phyloP scores from a whole-genome alignment of 2,329 filamentous ascomycete genomes.

The Calonectria naviculata region DNA sequence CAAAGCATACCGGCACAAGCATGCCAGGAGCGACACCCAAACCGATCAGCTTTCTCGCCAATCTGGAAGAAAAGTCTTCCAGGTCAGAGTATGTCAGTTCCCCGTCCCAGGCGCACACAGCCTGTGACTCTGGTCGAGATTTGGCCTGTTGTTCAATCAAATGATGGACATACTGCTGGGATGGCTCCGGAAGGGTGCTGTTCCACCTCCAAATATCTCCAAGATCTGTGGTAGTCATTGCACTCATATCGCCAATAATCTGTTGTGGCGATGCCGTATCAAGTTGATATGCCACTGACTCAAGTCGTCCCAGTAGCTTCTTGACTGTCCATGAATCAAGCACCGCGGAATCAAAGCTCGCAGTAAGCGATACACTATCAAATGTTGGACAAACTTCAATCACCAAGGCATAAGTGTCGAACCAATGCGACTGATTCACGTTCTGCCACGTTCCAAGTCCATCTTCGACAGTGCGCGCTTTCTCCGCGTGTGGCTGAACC shows the following conservation, averaged over 20 bases:
- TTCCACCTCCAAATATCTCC: constrained; percentile 29
- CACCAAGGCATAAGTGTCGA: constrained; percentile 10
- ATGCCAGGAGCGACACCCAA: constrained; percentile 39
- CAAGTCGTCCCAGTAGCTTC: neutral
- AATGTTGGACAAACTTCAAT: constrained; percentile 4
- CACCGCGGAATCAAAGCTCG: constrained; percentile 11
- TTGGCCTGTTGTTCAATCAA: constrained; percentile 17
- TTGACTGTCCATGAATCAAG: constrained; percentile 1
- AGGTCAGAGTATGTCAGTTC: constrained; percentile 53
- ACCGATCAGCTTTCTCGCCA: constrained; percentile 49
- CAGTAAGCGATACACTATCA: neutral
- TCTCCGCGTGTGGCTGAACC: neutral
- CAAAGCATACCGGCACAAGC: constrained; percentile 28
- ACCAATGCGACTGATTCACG: neutral
- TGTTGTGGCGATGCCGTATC: neutral
- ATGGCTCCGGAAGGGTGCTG: constrained; percentile 14
- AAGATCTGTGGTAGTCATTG: constrained; percentile 15
- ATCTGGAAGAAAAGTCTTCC: constrained; percentile 48
- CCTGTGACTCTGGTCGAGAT: constrained; percentile 23
- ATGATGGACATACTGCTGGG: constrained; percentile 32
- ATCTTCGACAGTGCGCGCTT: neutral
- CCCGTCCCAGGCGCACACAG: constrained; percentile 39
- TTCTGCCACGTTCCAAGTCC: constrained; percentile 15
- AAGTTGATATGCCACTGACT: neutral
- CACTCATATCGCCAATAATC: neutral